Conservation (phyloP, 441 rosid genomes). For the Mallotus repandus region DNA sequence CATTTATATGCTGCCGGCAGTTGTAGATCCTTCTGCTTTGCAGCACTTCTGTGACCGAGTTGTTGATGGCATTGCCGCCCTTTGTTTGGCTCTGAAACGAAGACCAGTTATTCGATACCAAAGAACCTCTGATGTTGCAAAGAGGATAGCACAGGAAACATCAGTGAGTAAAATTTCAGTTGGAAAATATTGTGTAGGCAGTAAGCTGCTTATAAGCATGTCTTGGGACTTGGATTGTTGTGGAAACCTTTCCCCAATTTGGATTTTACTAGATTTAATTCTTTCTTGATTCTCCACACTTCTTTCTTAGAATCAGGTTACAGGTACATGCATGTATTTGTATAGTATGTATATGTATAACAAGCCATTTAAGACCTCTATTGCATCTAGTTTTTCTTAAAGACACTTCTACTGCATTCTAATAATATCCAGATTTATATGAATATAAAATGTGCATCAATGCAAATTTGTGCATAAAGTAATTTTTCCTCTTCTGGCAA, state of each 20-base stretch:
- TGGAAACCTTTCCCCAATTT: neutral
- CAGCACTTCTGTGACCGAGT: conserved; percentile 82
- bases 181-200: neutral
- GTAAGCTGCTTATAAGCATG: neutral
- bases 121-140: conserved; percentile 90
- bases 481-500: neutral
- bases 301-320: conserved; percentile 5
- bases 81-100: conserved; percentile 82
- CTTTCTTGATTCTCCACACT: neutral
- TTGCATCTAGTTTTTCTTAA: neutral
- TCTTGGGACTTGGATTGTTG: neutral
- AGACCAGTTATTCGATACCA: conserved; percentile 93
- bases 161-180: conserved; percentile 50
- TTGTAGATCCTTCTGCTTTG: conserved; percentile 80
- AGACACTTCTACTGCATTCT: conserved; percentile 5
- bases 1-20: conserved; percentile 92
- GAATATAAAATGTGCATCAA: neutral
- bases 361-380: no score
- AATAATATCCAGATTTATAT: neutral
- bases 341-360: no score
- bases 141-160: conserved; percentile 96
- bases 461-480: neutral
- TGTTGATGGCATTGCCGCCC: conserved; percentile 83
- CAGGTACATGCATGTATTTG: neutral
- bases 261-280: neutral